phyloP scores from a whole-genome alignment of 441 rosid species.

The Syzygium syzygioides region DNA sequence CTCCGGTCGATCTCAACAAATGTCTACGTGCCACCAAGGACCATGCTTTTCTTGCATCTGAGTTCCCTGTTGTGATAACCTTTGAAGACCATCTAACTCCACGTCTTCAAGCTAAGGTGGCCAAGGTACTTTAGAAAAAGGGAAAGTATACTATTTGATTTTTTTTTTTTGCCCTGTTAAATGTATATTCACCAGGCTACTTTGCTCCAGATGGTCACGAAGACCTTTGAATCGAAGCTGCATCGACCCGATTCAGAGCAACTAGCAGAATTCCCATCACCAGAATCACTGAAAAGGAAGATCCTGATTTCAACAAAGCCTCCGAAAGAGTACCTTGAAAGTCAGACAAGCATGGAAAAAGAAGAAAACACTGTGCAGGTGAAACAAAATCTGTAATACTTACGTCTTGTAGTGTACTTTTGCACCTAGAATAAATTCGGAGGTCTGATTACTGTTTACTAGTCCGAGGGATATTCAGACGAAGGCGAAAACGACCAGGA shows the following conservation, averaged over 20 bases:
- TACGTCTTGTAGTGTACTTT: neutral
- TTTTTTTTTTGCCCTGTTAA: neutral
- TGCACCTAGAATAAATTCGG: neutral
- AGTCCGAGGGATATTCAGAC: neutral
- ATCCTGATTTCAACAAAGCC: conserved; percentile 80
- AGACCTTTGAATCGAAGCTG: conserved; percentile 42
- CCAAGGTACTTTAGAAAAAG: conserved; percentile 28
- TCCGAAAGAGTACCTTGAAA: conserved; percentile 62
- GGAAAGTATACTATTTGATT: neutral
- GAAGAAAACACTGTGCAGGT: neutral
- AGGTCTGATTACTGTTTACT: neutral
- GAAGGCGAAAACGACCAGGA: conserved; percentile 5
- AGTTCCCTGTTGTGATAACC: conserved; percentile 77
- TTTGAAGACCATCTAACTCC: conserved; percentile 74
- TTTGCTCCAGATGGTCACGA: conserved; percentile 43
- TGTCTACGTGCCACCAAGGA: conserved; percentile 59
- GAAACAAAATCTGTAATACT: neutral
- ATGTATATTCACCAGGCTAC: neutral
- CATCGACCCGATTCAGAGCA: conserved; percentile 26
- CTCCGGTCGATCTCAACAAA: conserved; percentile 50
- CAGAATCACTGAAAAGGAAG: conserved; percentile 49
- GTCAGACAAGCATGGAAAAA: conserved; percentile 12
- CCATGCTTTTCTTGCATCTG: conserved; percentile 55
- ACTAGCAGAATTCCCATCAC: conserved; percentile 53
- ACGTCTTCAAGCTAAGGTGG: conserved; percentile 58